These are phyloP conservation scores for Microbotryum intermedium DNA, from an alignment of 1,284 basidiomycete genomes.

Conservation along the genomic window DNA sequence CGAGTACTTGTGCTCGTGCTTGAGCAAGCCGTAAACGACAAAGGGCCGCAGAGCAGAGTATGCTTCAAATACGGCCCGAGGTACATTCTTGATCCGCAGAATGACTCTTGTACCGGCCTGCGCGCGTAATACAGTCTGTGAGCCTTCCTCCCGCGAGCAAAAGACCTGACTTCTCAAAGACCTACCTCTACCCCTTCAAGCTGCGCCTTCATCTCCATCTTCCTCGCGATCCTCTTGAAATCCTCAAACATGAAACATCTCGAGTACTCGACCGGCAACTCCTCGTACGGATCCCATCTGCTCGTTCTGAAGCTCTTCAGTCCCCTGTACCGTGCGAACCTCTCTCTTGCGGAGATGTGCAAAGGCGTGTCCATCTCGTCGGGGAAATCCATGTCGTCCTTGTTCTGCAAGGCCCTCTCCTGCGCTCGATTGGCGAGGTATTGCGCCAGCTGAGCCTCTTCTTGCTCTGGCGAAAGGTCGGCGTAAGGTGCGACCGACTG, in stretches of 20 bases:
- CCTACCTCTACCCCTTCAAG: conserved; percentile 61
- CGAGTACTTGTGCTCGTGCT: conserved; percentile 94
- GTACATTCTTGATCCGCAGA: conserved; percentile 62
- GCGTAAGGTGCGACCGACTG: conserved; percentile 27
- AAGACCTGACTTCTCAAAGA: too few species aligned
- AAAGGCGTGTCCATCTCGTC: conserved; percentile 97
- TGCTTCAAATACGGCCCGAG: conserved; percentile 45
- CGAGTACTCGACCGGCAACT: conserved; percentile 86
- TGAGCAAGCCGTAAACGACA: conserved; percentile 71
- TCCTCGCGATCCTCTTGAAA: conserved; percentile 74
- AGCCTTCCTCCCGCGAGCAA: too few species aligned
- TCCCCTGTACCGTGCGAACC: conserved; percentile 89
- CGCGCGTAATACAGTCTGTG: background rate
- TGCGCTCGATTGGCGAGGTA: conserved; percentile 37
- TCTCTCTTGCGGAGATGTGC: conserved; percentile 69
- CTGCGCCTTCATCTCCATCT: conserved; percentile 56
- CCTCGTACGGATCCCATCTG: conserved; percentile 96
- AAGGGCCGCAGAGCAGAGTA: conserved; percentile 48
- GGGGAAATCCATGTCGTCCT: conserved; percentile 76
- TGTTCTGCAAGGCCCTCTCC: conserved; percentile 32
- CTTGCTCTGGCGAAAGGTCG: conserved; percentile 48
- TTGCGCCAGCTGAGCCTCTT: conserved; percentile 49
- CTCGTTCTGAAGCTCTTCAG: conserved; percentile 87
- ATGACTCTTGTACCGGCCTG: conserved; percentile 74
- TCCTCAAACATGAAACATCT: conserved; percentile 96